A percentile compares a stretch with the other conserved stretches of the same genome.
These are phyloP conservation scores for Chenopodium suecicum DNA, from an alignment of 148 eudicot genomes.

Conservation along the genomic window DNA sequence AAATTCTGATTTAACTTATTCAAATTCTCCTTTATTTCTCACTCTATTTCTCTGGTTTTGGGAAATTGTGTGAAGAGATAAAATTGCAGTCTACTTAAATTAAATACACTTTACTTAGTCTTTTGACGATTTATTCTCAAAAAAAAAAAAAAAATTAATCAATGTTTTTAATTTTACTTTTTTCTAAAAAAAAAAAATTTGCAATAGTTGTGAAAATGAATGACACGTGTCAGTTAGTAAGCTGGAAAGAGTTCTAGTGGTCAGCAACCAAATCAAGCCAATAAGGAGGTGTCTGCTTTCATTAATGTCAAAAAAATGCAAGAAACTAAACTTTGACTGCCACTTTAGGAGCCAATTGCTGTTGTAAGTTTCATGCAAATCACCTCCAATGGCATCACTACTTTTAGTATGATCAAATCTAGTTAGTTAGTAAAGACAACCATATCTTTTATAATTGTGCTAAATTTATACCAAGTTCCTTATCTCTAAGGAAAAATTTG, in stretches of 20 bases:
- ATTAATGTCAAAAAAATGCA: conserved; percentile 6
- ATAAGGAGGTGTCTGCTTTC: conserved; percentile 14
- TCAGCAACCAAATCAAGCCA: conserved; percentile 18
- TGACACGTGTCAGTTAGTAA: conserved; percentile 16
- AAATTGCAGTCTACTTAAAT: not conserved
- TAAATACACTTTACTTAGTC: conserved; percentile 1
- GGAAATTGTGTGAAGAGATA: conserved; percentile 31
- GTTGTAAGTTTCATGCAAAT: not conserved
- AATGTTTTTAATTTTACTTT: too few relatives aligned
- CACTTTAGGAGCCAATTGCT: not conserved
- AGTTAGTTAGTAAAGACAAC: too few relatives aligned
- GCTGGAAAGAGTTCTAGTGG: not conserved
- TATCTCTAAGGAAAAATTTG: too few relatives aligned
- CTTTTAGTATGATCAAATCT: too few relatives aligned
- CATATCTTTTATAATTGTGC: too few relatives aligned
- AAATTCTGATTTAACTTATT: not conserved
- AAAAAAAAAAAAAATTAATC: not conserved
- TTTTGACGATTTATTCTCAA: not conserved
- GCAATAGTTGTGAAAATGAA: not conserved
- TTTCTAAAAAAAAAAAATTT: not conserved
- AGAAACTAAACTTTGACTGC: conserved; percentile 11
- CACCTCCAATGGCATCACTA: not conserved
- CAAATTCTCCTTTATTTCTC: not conserved
- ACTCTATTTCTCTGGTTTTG: conserved; percentile 21
- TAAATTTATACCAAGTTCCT: too few relatives aligned